A percentile compares a stretch with the other conserved stretches of the same genome.
Conservation (phyloP, 2,329 filamentous ascomycete species). For the Fusarium sp. region DNA sequence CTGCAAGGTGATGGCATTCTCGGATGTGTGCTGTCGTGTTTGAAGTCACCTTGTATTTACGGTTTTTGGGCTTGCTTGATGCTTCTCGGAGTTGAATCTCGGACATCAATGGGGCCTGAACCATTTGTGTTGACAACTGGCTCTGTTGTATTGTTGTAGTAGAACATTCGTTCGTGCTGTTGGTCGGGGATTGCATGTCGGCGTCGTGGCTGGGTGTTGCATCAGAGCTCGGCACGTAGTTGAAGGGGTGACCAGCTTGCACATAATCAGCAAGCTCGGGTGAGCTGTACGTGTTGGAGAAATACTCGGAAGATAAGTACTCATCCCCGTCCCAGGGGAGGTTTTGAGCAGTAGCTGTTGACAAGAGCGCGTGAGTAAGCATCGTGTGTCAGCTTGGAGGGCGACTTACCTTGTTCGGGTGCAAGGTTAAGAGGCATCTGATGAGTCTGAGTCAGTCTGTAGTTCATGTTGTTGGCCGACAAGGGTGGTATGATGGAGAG, state of each 20-base stretch:
- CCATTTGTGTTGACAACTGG: accelerated
- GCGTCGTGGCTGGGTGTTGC: too few relatives aligned
- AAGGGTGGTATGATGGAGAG: neutral
- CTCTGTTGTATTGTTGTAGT: accelerated
- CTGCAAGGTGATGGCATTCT: neutral
- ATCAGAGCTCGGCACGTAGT: neutral
- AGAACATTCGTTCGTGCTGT: accelerated
- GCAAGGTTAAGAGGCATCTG: neutral
- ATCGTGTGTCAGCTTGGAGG: neutral
- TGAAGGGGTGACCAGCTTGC: neutral
- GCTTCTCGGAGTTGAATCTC: neutral
- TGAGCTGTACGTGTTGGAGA: neutral
- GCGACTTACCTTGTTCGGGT: neutral
- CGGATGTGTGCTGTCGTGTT: neutral
- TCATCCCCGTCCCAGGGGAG: neutral
- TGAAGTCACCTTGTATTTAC: neutral
- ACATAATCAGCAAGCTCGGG: neutral
- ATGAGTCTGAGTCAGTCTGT: neutral
- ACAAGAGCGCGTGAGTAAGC: neutral
- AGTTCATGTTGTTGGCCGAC: neutral
- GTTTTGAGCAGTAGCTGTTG: neutral
- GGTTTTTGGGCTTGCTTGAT: neutral
- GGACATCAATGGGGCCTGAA: neutral
- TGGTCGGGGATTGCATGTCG: neutral
- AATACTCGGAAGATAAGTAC: neutral